Evolutionary conservation across 2,329 filamentous ascomycete genomes (phyloP), one percentile per base, ranked within the genome.

Genomic region (Colletotrichum salicis): DNA sequence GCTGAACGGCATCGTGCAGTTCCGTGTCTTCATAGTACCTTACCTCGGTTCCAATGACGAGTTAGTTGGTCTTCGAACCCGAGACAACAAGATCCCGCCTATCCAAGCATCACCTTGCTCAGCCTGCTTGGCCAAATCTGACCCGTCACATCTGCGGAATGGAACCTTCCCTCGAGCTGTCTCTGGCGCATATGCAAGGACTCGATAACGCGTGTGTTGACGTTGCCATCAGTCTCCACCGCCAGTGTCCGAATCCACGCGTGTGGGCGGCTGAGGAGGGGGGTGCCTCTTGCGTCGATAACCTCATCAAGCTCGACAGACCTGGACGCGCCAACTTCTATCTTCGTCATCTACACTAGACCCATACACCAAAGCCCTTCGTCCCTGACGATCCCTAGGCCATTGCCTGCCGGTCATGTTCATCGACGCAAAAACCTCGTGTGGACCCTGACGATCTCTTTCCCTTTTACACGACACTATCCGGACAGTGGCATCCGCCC

Each of bases 401-500:
- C 52, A 13, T n/a, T 48, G 41, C 41, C 41, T n/a, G 41, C 41
- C 41, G 41, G 41, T 7, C 41, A 22, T 11, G 19, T n/a, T 52
- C 22, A 8, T 4, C 29, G n/a, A 27, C 45, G 7, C n/a, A 22
- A 52, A 52, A 11, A 31, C 22, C 48, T 54, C 54, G 22, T 27
- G 41, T 48, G 29, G 37, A 56, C 51, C 63, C 56, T 70, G 63
- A 33, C 27, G 63, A 70, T 67, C 67, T 37, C 56, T 48, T 4
- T 22, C 31, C 35, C 13, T 57, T 59, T 48, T 35, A 1, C 29
- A 52, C 59, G 7, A 48, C 8, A 48, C 15, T 48, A 48, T 41
- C 13, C 37, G 15, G 37, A 41, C 37, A 41, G 37, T 41, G 37
- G 15, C 19, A 41, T 41, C 37, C 37, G 41, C n/a, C n/a, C 41